Base-by-base conservation (phyloP, 176 grass and related monocot genomes). In the Cymbopogon citratus region DNA sequence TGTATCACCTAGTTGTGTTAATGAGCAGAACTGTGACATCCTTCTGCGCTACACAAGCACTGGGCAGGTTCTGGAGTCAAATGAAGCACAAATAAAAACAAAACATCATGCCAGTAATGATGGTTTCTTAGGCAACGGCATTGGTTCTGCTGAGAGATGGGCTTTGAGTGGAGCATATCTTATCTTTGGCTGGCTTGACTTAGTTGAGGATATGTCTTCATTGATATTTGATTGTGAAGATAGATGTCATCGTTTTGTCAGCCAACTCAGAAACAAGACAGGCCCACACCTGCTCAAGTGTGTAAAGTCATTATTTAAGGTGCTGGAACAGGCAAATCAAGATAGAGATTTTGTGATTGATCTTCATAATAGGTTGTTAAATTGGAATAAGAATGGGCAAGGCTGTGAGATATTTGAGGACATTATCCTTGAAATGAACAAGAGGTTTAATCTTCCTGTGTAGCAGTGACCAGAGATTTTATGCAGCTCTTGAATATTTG, bases 201-300 rank as follows among this genome's bases (percentile, higher is more conserved):
- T 77, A 78, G 74, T 92, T 48, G 81, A 92, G n/a, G 75, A 92
- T 70, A 86, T 94, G 86, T 91, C 92, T 25, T 48, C 78, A 21
- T 39, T 75, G 78, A 63, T 91, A 74, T 92, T 98, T 84, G 88
- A 94, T 59, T 62, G 71, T 57, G 86, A 94, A 57, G 90, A 92
- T 76, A 69, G 24, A 67, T 39, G 52, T 46, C 6, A 74, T 75
- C 41, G 24, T 83, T 92, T 92, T 87, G 54, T 92, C 64, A 91
- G 63, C 46, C 70, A 90, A 83, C 75, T 98, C 75, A 91, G 71
- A 88, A 74, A 48, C 39, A 98, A 89, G 76, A 74, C 27, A 14
- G 7, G 70, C 11, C 43, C 54, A n/a, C 94, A 89, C 79, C 85
- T 94, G 85, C 62, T 97, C 28, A 83, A 80, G 31, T 92, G 92